Evolutionary conservation across 805 yeast species (phyloP), one percentile per base, ranked within the genome.

Genomic region (Komagataella ulmi): DNA sequence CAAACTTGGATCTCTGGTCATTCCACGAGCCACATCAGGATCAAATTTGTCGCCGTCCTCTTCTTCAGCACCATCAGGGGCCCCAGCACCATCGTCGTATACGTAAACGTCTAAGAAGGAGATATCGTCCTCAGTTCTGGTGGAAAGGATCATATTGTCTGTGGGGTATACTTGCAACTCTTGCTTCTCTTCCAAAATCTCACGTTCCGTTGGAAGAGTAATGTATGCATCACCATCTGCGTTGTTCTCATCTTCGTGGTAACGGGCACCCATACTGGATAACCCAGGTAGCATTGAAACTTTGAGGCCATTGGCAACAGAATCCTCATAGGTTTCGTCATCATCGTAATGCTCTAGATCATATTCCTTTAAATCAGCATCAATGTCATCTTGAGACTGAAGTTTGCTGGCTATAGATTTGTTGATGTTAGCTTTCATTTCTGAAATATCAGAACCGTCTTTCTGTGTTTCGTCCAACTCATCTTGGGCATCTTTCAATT

Each of bases 71-170:
- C 81, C 81, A 24, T 70, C 74, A 50, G 88, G 91, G 49, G 86
- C 88, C 45, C 90, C 91, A 19, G 91, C 90, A 62, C 90, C 89
- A 62, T 90, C 96, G 63, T 93, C 98, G 65, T 90, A 93, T 21
- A 93, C 86, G 61, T 91, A 91, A 3, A 91, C 95, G 61, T 93
- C 98, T 61, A 93, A 72, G 62, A 84, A 86, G 6, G 97, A 88
- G 48, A 93, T 75, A 49, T 91, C 97, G 66, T 93, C 99, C 64
- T 93, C 98, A 3, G 99, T 93, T 71, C 96, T 83, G 1, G 97
- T 83, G 7, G 96, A 89, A 57, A 93, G 75, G 30, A 93, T 77
- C 71, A 93, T 69, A 64, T 88, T 93, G 66, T 93, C 99, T 1
- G 93, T 83, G 48, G 96, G 91, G 60, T 85, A 82, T 45, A 93